Evolutionary conservation across 345 rosid species (phyloP).

Genomic region (Turnera subulata): DNA sequence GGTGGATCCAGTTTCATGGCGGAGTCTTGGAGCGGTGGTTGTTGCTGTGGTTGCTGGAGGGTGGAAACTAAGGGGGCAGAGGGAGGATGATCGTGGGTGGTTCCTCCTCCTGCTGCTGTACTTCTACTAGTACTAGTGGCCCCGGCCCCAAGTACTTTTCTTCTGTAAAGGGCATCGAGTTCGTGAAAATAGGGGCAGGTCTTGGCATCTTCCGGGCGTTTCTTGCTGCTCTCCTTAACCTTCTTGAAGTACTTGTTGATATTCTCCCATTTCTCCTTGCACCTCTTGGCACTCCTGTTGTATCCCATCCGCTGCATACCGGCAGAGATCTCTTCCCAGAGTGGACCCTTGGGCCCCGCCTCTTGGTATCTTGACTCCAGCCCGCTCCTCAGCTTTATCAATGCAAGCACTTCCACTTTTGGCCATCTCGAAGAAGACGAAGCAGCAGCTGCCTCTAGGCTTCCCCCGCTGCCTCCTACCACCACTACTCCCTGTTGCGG

Average conservation of each 20-base stretch:
- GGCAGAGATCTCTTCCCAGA: constrained; percentile 23
- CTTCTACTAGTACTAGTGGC: constrained; percentile 7
- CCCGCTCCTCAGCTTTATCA: constrained; percentile 15
- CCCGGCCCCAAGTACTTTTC: constrained; percentile 22
- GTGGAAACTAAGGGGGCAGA: constrained; percentile 15
- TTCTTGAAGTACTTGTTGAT: constrained; percentile 28
- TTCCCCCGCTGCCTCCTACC: constrained; percentile 29
- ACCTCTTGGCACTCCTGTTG: constrained; percentile 18
- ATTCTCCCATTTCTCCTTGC: constrained; percentile 28
- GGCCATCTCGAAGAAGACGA: constrained; percentile 27
- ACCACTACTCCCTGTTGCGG: constrained; percentile 21
- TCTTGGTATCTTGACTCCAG: constrained; percentile 21
- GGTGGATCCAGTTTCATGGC: constrained; percentile 14
- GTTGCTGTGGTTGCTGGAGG: constrained; percentile 20
- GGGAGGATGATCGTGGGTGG: too few relatives aligned
- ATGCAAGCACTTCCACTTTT: constrained; percentile 16
- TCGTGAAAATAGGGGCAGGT: constrained; percentile 27
- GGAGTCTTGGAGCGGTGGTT: constrained; percentile 18
- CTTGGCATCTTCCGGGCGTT: constrained; percentile 22
- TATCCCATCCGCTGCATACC: constrained; percentile 19
- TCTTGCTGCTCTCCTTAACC: constrained; percentile 19
- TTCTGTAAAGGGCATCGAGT: constrained; percentile 15
- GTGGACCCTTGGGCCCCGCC: constrained; percentile 18
- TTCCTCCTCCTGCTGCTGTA: too few relatives aligned
- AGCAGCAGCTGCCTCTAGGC: constrained; percentile 32